phyloP scores from a whole-genome alignment of 306 rosid species.

The Pterocarpus macrocarpus region DNA sequence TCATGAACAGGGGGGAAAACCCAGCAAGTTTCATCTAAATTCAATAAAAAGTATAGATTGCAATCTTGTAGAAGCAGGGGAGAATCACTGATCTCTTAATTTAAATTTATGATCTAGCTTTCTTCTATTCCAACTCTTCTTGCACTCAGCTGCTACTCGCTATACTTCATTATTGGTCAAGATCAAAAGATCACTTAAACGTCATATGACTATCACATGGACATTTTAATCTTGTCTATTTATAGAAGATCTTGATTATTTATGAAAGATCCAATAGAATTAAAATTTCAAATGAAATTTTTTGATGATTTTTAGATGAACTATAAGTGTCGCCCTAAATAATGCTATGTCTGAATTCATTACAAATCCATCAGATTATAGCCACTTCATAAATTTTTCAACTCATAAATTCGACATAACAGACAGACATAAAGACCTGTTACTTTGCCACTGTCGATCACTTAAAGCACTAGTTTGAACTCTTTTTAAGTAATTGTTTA shows the following conservation, averaged over 20 bases:
- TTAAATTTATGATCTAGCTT: neutral
- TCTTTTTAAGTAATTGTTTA: constrained; percentile 20
- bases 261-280: constrained; percentile 26
- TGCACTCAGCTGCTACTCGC: constrained; percentile 29
- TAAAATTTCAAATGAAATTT: neutral
- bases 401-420: constrained; percentile 14
- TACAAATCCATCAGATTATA: constrained; percentile 12
- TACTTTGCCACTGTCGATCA: constrained; percentile 19
- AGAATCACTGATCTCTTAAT: neutral
- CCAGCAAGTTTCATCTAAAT: constrained; percentile 36
- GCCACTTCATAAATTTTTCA: constrained; percentile 23
- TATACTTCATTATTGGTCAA: constrained; percentile 6
- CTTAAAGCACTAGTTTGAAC: constrained; percentile 15
- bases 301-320: neutral
- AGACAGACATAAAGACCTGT: constrained; percentile 32
- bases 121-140: constrained; percentile 33
- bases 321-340: neutral
- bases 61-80: constrained; percentile 9
- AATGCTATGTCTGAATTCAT: neutral
- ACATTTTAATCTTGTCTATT: constrained; percentile 10
- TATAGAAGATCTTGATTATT: constrained; percentile 18
- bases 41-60: constrained; percentile 17
- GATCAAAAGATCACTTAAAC: constrained; percentile 12
- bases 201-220: constrained; percentile 24
- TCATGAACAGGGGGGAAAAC: constrained; percentile 16